Evolutionary conservation across 2,329 filamentous ascomycete species (phyloP).

Genomic region (Epichloe aotearoae): DNA sequence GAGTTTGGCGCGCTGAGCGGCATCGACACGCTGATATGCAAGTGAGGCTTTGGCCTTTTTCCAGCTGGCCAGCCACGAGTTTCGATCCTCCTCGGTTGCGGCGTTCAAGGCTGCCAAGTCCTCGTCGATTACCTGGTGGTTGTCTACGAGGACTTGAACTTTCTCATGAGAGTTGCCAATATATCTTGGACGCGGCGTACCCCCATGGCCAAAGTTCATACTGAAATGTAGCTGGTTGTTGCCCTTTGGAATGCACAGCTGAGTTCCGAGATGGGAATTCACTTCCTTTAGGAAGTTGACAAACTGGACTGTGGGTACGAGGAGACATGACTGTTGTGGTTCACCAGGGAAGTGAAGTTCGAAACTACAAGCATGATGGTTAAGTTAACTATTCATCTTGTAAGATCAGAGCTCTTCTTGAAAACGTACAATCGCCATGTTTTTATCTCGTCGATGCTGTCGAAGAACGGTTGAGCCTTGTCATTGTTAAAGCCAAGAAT

Average conservation of each 20-base stretch:
- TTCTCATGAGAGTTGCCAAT: conserved; percentile 26
- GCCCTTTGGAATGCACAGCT: conserved; percentile 44
- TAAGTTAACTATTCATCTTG: not conserved
- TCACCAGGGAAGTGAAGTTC: conserved; percentile 45
- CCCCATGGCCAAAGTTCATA: conserved; percentile 46
- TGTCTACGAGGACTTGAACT: not conserved
- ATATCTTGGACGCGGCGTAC: conserved; percentile 52
- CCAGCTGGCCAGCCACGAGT: conserved; percentile 1
- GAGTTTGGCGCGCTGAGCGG: not conserved
- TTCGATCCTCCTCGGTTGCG: conserved; percentile 4
- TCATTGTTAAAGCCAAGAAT: not conserved
- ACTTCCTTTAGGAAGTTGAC: conserved; percentile 49
- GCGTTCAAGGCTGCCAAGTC: conserved; percentile 21
- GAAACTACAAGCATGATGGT: conserved; percentile 34
- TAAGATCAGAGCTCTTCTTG: not conserved
- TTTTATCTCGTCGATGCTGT: conserved; percentile 42
- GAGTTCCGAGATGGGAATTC: conserved; percentile 42
- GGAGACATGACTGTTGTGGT: conserved; percentile 41
- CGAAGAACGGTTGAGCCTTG: conserved; percentile 39
- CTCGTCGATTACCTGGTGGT: not conserved
- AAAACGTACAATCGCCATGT: conserved; percentile 63
- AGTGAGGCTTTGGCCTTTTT: conserved; percentile 13
- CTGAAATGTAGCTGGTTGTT: conserved; percentile 41
- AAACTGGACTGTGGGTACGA: conserved; percentile 57
- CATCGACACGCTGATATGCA: conserved; percentile 22